Conservation (phyloP, 164 flowering plant species). For the Annona cherimola region DNA sequence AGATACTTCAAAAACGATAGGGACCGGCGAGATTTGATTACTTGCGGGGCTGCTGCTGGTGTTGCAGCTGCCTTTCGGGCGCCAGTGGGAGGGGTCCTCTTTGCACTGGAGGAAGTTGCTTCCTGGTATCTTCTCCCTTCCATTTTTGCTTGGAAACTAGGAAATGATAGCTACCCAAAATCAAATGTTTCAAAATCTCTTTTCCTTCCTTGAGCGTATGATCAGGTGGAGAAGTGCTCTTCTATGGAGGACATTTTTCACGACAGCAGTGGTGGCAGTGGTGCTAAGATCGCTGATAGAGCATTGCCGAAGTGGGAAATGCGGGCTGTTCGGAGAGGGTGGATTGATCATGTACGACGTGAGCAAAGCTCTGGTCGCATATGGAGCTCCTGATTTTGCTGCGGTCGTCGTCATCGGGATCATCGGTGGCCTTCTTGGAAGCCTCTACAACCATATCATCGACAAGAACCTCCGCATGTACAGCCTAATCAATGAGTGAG, state of each 20-base stretch:
- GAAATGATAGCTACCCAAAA: not conserved
- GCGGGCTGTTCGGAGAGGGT: constrained; percentile 93
- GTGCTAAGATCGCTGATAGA: constrained; percentile 61
- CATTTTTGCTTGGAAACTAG: not conserved
- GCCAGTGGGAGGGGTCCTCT: constrained; percentile 94
- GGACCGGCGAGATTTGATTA: constrained; percentile 87
- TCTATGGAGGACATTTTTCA: constrained; percentile 94
- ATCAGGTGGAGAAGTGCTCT: constrained; percentile 97
- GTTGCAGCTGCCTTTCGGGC: constrained; percentile 97
- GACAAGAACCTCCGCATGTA: constrained; percentile 80
- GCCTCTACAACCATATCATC: constrained; percentile 76
- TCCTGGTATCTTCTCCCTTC: constrained; percentile 50
- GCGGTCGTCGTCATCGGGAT: constrained; percentile 61
- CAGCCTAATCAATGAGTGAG: constrained; percentile 77
- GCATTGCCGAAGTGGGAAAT: constrained; percentile 61
- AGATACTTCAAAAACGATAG: constrained; percentile 86
- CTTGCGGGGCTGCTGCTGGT: constrained; percentile 98
- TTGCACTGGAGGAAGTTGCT: constrained; percentile 93
- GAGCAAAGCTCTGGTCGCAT: constrained; percentile 35
- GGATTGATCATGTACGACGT: constrained; percentile 92
- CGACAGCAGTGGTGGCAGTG: constrained; percentile 85
- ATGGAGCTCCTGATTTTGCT: constrained; percentile 48
- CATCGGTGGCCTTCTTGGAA: constrained; percentile 86
- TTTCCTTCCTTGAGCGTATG: not conserved
- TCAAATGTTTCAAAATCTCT: not conserved